These are phyloP conservation scores for Epichloe uncinata DNA, from an alignment of 2,329 filamentous ascomycete species.

Conservation along the genomic window DNA sequence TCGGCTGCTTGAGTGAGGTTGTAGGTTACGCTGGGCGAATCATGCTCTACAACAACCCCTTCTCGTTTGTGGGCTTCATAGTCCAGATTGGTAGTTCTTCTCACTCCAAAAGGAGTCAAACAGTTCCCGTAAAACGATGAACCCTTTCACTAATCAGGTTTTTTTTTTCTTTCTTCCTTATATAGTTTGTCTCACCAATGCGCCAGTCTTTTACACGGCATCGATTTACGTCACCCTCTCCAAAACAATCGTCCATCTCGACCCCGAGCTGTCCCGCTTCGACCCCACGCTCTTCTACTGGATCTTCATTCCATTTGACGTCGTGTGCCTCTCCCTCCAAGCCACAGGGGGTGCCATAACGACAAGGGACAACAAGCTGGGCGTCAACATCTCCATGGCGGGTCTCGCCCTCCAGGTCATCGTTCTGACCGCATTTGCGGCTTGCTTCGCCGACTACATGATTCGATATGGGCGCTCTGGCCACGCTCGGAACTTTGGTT, in stretches of 20 bases:
- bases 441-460: conserved; percentile 36
- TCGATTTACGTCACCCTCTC: conserved; percentile 52
- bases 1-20: conserved; percentile 44
- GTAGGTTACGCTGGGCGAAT: conserved; percentile 50
- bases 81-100: conserved; percentile 44
- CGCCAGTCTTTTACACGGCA: conserved; percentile 38
- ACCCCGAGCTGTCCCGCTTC: conserved; percentile 28
- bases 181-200: conserved; percentile 40
- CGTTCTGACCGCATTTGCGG: conserved; percentile 38
- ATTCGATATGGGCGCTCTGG: conserved; percentile 24
- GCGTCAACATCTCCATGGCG: conserved; percentile 28
- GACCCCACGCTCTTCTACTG: conserved; percentile 29
- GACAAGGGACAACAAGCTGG: conserved; percentile 25
- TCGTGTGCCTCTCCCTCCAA: conserved; percentile 44
- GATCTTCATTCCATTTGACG: conserved; percentile 41
- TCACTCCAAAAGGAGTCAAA: not conserved
- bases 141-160: too few relatives aligned
- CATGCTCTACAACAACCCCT: conserved; percentile 43
- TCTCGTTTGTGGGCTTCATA: conserved; percentile 45
- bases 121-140: too few relatives aligned
- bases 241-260: conserved; percentile 27
- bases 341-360: conserved; percentile 45
- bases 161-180: not conserved
- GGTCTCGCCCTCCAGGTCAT: conserved; percentile 47
- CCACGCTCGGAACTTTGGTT: conserved; percentile 12